Conservation (phyloP, 2,329 filamentous ascomycete species). For the Sclerotinia spermophila region DNA sequence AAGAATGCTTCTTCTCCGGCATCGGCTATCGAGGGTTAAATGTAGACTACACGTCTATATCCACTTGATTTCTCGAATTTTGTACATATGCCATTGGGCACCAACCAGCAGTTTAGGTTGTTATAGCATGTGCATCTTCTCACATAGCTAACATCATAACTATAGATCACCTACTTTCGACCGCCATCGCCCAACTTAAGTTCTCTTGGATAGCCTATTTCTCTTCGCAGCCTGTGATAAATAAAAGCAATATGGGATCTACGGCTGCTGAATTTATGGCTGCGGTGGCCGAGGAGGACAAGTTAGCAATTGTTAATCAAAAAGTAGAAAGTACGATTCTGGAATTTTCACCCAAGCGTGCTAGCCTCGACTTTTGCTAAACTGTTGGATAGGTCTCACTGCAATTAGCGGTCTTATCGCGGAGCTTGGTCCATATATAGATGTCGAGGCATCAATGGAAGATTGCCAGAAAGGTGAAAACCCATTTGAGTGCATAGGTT, state of each 20-base stretch:
- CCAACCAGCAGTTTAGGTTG: not conserved
- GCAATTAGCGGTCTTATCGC: conserved; percentile 6
- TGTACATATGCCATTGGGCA: not conserved
- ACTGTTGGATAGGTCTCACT: not conserved
- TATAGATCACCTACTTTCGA: not conserved
- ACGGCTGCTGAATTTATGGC: conserved; percentile 16
- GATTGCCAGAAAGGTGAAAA: conserved; percentile 28
- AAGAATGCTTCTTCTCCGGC: not conserved
- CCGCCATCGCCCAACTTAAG: not conserved
- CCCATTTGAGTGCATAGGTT: not conserved
- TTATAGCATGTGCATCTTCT: not conserved
- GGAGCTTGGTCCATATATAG: conserved; percentile 17
- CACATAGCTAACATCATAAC: not conserved
- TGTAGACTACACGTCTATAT: not conserved
- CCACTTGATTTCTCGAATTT: not conserved
- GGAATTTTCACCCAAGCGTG: not conserved
- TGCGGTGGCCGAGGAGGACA: conserved; percentile 5
- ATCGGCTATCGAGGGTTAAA: not conserved
- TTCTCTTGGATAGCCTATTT: not conserved
- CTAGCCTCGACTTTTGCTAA: not conserved
- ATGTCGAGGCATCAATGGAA: conserved; percentile 13
- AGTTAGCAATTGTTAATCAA: conserved; percentile 8
- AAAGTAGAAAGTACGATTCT: conserved; percentile 19
- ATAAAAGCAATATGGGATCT: not conserved
- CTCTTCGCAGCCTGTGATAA: not conserved